Base-by-base conservation (phyloP, 2,329 filamentous ascomycete species). In the Calcarisporium arbuscula region DNA sequence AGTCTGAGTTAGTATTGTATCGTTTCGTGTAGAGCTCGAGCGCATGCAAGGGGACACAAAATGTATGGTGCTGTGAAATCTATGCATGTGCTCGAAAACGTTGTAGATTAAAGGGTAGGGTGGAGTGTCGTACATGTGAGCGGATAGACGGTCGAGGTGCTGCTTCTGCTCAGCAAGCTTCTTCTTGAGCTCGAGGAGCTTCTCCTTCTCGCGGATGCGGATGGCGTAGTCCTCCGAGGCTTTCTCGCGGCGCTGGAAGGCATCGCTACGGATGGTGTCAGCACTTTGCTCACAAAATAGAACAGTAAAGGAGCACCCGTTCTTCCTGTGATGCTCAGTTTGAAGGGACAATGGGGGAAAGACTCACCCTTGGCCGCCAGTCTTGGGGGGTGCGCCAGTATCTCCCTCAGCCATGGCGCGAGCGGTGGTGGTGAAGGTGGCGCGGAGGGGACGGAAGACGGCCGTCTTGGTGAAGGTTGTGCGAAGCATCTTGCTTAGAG, bases 191-290 rank as follows among this genome's bases (percentile, higher is more conserved):
- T 77, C 76, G 34, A 74, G 51, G 44, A 95, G 82, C 86, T 95
- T 95, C 69, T 89, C 80, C 67, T 80, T 78, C 76, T 96, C 92
- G 58, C 88, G 85, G 68, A 84, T 70, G 54, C 79, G 78, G 66
- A 98, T 88, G 65, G 84, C 85, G 50, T 77, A 77, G 61, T 88
- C 82, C 70, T 96, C 92, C 58, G 69, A 74, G 48, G 90, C 90
- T 58, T 82, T 77, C 67, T 98, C 92, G 52, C 92, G 87, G 67
- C 82, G 83, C 67, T 82, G 86, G 77, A 95, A 98, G 38, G 86
- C 79, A 58, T 98, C 90, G 51, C 90, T 94, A 47, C 50, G 30
- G 27, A 19, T 19, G 28, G 14, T 7, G 5, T 17, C 15, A 6
- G 19, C 18, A 8, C 8, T 21, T 12, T 9, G 3, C 14, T 27